These are phyloP conservation scores for Kitagawia praeruptora DNA, from an alignment of 129 eudicot genomes.

Conservation along the genomic window DNA sequence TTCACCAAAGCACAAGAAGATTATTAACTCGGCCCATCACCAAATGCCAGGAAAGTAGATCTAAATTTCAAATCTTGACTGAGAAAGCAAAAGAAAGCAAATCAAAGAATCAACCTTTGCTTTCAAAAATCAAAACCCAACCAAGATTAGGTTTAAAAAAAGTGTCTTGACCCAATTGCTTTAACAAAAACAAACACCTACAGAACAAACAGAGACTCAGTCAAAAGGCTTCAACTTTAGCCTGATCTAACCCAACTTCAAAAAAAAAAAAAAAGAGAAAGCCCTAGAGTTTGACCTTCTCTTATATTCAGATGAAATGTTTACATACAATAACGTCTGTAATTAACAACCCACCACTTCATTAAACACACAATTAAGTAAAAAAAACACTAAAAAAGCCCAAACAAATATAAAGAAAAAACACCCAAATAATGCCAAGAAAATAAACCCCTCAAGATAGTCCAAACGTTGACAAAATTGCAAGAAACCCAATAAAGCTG, in stretches of 20 bases:
- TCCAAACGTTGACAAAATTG: constrained; percentile 11
- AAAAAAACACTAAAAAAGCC: neutral
- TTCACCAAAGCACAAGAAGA: constrained; percentile 14
- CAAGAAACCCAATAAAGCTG: constrained; percentile 2
- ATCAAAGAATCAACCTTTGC: constrained; percentile 37
- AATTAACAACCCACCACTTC: neutral
- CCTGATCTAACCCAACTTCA: constrained; percentile 16
- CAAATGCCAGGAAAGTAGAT: constrained; percentile 24
- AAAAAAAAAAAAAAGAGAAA: constrained; percentile 7
- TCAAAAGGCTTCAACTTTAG: constrained; percentile 13
- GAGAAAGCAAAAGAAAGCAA: constrained; percentile 49
- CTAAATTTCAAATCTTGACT: constrained; percentile 20
- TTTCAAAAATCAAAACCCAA: constrained; percentile 34
- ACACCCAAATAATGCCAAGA: constrained; percentile 10
- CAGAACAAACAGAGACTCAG: constrained; percentile 10
- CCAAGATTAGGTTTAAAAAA: constrained; percentile 21
- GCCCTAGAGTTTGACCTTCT: constrained; percentile 21
- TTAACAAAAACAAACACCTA: constrained; percentile 20
- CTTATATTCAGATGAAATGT: neutral
- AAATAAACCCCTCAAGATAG: constrained; percentile 5
- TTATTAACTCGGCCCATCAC: constrained; percentile 33
- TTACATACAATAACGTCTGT: neutral
- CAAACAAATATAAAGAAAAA: constrained; percentile 7
- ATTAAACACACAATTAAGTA: neutral
- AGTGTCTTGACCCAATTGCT: constrained; percentile 9